Evolutionary conservation across 306 rosid genomes (phyloP), one percentile per base, ranked within the genome.

Genomic region (Calophaca sinica): DNA sequence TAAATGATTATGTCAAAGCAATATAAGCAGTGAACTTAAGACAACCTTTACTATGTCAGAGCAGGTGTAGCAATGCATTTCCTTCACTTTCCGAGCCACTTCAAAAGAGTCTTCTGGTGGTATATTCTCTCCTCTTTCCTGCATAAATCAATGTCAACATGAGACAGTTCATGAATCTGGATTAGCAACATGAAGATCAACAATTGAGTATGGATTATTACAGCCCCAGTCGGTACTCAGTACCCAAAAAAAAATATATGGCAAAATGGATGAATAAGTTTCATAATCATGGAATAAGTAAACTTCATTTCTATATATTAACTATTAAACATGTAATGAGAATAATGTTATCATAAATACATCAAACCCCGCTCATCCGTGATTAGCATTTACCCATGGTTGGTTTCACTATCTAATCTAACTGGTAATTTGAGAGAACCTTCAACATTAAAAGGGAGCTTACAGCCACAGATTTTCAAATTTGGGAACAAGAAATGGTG

Each of bases 71-170:
- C 99, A 96, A 89, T 92, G 79, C 83, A 82, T 87, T 81, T 96
- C 99, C 85, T 96, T 96, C 80, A 96, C 97, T 92, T 90, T 90
- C 68, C 98, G 91, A 57, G 99, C 99, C 69, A 96, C 99, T 48
- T 96, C 99, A 85, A 92, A 96, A 15, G 98, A 92, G 73, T 92
- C 99, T 70, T 96, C 99, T 4, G 97, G 98, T 2, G 99, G 99
- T 72, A 96, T 68, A 81, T 96, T 89, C 86, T 96, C 99, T 77
- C 99, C 98, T 92, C 99, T 87, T 90, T 96, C 99, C 99, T 92
- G 74, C 86, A 84, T n/a, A 31, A 78, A 78, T 72, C 46, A 64
- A 69, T 41, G 66, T 58, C 72, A 72, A 69, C 71, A 74, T 28
- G 68, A 73, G 77, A 73, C 33, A 69, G 54, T 80, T 63, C 62